Evolutionary conservation across 2,329 filamentous ascomycete genomes (phyloP).

Genomic region (Lachnellula suecica): DNA sequence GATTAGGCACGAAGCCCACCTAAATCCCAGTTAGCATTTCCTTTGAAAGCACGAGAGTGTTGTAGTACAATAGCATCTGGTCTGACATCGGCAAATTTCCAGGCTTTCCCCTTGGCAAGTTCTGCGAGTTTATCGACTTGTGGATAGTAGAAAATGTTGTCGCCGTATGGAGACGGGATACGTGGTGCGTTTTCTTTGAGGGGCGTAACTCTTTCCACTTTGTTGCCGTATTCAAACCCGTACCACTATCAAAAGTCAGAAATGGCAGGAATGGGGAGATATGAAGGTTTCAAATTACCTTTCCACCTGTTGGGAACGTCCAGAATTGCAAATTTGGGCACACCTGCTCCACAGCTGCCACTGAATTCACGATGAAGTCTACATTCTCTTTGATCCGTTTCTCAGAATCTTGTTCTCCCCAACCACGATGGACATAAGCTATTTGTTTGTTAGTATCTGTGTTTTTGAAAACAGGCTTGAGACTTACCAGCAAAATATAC

Average conservation of each 20-base stretch:
- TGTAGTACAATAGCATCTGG: slow-evolving; percentile 26
- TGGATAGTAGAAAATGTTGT: slow-evolving; percentile 44
- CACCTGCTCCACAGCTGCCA: slow-evolving; percentile 37
- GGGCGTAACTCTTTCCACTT: slow-evolving; percentile 26
- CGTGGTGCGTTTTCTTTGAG: slow-evolving; percentile 39
- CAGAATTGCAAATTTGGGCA: slow-evolving; percentile 38
- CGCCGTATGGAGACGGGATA: slow-evolving; percentile 39
- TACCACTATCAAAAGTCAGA: slow-evolving; percentile 29
- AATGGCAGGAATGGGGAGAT: neutral
- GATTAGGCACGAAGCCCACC: slow-evolving; percentile 40
- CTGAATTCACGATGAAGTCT: slow-evolving; percentile 36
- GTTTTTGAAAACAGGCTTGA: too few species aligned
- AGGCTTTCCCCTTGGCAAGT: slow-evolving; percentile 36
- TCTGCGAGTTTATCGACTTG: slow-evolving; percentile 40
- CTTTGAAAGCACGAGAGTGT: slow-evolving; percentile 6
- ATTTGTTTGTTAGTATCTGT: too few species aligned
- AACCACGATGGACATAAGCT: slow-evolving; percentile 5
- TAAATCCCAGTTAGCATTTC: neutral
- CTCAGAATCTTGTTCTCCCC: neutral
- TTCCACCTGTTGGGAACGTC: slow-evolving; percentile 41
- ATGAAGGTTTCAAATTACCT: slow-evolving; percentile 28
- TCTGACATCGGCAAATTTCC: slow-evolving; percentile 43
- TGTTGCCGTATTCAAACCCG: slow-evolving; percentile 26
- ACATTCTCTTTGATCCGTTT: slow-evolving; percentile 33
- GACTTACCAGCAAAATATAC: slow-evolving; percentile 40